phyloP scores from a whole-genome alignment of 345 rosid species.

The Mercurialis annua region DNA sequence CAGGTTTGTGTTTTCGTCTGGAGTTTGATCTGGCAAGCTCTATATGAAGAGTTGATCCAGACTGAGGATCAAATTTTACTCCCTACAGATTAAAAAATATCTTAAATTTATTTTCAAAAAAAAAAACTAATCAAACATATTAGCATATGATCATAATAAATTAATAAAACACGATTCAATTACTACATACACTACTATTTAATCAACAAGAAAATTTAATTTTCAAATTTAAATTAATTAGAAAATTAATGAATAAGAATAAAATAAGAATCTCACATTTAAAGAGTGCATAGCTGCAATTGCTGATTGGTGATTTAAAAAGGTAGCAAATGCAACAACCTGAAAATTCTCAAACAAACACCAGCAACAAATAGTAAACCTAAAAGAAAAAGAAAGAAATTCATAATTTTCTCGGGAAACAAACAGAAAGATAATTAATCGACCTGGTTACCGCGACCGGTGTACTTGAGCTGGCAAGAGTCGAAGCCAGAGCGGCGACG shows the following conservation, averaged over 20 bases:
- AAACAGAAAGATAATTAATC: slow-evolving; percentile 5
- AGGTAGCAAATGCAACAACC: slow-evolving; percentile 94
- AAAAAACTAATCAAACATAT: too few species aligned
- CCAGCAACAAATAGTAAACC: slow-evolving; percentile 9
- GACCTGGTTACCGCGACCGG: slow-evolving; percentile 91
- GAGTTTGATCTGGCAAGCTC: slow-evolving; percentile 89
- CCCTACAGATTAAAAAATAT: too few species aligned
- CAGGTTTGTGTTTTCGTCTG: slow-evolving; percentile 66
- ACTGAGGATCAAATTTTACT: slow-evolving; percentile 79
- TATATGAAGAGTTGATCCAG: slow-evolving; percentile 68
- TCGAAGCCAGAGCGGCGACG: slow-evolving; percentile 75
- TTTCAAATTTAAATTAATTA: too few species aligned
- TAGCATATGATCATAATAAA: too few species aligned
- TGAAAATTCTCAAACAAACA: too few species aligned
- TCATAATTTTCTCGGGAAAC: slow-evolving; percentile 13
- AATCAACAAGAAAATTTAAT: too few species aligned
- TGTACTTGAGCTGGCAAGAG: slow-evolving; percentile 84
- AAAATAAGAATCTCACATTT: slow-evolving; percentile 45
- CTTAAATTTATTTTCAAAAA: too few species aligned
- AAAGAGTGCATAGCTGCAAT: slow-evolving; percentile 63
- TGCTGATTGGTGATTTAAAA: slow-evolving; percentile 66
- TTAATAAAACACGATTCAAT: too few species aligned
- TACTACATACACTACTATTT: too few species aligned
- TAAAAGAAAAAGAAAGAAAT: not conserved
- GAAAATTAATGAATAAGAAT: not conserved